A percentile compares a stretch with the other conserved stretches of the same genome.
These are phyloP conservation scores for Lachancea sp. DNA, from an alignment of 805 yeast genomes.

Conservation along the genomic window DNA sequence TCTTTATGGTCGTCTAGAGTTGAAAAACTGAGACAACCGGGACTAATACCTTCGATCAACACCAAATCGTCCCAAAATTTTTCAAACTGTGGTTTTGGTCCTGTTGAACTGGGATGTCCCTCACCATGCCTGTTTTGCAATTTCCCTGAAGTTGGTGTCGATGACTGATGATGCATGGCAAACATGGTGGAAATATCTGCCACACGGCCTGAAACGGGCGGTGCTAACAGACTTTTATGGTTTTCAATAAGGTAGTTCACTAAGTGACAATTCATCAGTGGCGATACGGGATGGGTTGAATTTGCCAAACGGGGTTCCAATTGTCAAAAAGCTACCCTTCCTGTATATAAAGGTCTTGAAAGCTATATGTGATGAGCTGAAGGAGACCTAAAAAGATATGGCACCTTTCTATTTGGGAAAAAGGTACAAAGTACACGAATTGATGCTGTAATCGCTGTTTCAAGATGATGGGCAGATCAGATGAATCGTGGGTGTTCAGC, in stretches of 20 bases:
- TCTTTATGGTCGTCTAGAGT: not conserved
- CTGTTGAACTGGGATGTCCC: too few species aligned
- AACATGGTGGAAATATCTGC: conserved; percentile 19
- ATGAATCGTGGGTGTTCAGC: too few species aligned
- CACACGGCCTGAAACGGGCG: conserved; percentile 25
- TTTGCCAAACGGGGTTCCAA: too few species aligned
- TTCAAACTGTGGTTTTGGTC: too few species aligned
- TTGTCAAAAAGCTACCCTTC: too few species aligned
- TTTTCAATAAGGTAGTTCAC: conserved; percentile 22
- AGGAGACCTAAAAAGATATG: not conserved
- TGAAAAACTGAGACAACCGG: conserved; percentile 9
- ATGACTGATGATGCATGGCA: too few species aligned
- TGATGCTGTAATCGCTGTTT: not conserved
- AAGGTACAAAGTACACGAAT: not conserved
- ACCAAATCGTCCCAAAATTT: conserved; percentile 13
- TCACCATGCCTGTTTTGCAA: not conserved
- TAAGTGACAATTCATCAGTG: conserved; percentile 4
- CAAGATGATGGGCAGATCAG: not conserved
- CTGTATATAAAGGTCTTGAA: too few species aligned
- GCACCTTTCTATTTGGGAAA: not conserved
- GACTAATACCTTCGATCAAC: conserved; percentile 13
- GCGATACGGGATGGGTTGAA: too few species aligned
- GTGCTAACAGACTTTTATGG: conserved; percentile 14
- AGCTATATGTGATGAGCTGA: too few species aligned
- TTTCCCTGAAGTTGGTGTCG: too few species aligned